A percentile compares a stretch with the other conserved stretches of the same genome.
Evolutionary conservation across 108 stramenopile species (phyloP).

Genomic region (Chaetoceros tenuissimus): DNA sequence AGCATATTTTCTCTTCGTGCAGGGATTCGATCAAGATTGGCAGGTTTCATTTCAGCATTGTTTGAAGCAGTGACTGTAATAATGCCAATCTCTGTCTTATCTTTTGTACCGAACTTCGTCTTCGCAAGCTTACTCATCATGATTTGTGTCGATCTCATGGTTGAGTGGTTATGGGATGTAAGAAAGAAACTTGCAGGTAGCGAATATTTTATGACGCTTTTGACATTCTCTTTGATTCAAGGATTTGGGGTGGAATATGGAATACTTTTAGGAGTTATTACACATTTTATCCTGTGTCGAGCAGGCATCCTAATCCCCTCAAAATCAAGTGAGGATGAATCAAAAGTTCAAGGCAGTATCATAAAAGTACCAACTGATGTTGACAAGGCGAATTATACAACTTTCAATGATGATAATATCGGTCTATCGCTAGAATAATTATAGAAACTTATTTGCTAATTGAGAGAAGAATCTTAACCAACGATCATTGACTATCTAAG

Average conservation of each 20-base stretch:
- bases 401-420: too few species aligned
- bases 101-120: slow-evolving; percentile 89
- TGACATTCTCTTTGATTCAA: slow-evolving; percentile 80
- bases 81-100: slow-evolving; percentile 66
- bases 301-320: too few species aligned
- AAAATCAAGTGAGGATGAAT: too few species aligned
- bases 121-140: slow-evolving; percentile 89
- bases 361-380: too few species aligned
- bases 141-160: slow-evolving; percentile 89
- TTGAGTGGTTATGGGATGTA: slow-evolving; percentile 92
- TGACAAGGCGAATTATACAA: too few species aligned
- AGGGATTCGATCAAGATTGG: slow-evolving; percentile 69
- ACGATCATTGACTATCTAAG: too few species aligned
- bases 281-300: too few species aligned
- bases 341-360: too few species aligned
- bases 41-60: slow-evolving; percentile 66
- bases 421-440: too few species aligned
- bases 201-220: slow-evolving; percentile 71
- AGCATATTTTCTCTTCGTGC: slow-evolving; percentile 92
- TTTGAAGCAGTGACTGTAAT: slow-evolving; percentile 54
- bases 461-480: too few species aligned
- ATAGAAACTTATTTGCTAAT: too few species aligned
- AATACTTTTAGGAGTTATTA: slow-evolving; percentile 70
- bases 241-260: slow-evolving; percentile 83
- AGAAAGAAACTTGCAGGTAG: slow-evolving; percentile 59